A percentile compares a stretch with the other conserved stretches of the same genome.
phyloP scores from a whole-genome alignment of 2,329 filamentous ascomycete species.

The Fusarium agapanthi region DNA sequence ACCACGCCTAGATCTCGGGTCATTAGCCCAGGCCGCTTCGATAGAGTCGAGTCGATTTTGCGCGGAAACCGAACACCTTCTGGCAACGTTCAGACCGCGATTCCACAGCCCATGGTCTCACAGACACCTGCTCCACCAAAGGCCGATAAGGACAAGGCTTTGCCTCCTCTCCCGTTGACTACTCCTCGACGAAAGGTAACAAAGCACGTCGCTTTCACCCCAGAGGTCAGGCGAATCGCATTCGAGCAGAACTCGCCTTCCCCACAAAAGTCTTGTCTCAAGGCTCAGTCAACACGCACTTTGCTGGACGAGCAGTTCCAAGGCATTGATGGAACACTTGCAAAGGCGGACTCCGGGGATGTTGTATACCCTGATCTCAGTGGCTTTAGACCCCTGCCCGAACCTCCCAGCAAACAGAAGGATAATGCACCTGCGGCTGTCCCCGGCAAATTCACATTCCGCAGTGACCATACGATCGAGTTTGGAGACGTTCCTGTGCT shows the following conservation, averaged over 20 bases:
- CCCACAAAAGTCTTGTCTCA: constrained; percentile 61
- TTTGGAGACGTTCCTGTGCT: constrained; percentile 59
- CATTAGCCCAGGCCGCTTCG: constrained; percentile 61
- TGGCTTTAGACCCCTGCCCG: constrained; percentile 48
- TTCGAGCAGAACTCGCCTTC: constrained; percentile 62
- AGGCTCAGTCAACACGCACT: constrained; percentile 48
- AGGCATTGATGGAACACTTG: constrained; percentile 42
- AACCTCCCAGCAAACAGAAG: constrained; percentile 36
- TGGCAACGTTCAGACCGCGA: constrained; percentile 55
- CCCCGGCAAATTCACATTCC: constrained; percentile 71
- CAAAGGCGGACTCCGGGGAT: constrained; percentile 43
- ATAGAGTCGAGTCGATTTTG: constrained; percentile 67
- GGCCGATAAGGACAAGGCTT: constrained; percentile 63
- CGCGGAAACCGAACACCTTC: constrained; percentile 50
- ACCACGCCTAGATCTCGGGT: constrained; percentile 48
- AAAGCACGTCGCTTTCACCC: constrained; percentile 85
- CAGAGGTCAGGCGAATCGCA: constrained; percentile 65
- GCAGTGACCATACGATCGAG: constrained; percentile 70
- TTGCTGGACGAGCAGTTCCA: constrained; percentile 42
- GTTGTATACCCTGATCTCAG: constrained; percentile 65
- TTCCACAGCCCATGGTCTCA: constrained; percentile 56
- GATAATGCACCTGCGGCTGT: constrained; percentile 50
- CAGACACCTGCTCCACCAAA: constrained; percentile 57
- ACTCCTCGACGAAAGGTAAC: constrained; percentile 72
- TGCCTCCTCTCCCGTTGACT: constrained; percentile 63